Conservation (phyloP, 805 yeast species). For the Spathaspora gorwiae region DNA sequence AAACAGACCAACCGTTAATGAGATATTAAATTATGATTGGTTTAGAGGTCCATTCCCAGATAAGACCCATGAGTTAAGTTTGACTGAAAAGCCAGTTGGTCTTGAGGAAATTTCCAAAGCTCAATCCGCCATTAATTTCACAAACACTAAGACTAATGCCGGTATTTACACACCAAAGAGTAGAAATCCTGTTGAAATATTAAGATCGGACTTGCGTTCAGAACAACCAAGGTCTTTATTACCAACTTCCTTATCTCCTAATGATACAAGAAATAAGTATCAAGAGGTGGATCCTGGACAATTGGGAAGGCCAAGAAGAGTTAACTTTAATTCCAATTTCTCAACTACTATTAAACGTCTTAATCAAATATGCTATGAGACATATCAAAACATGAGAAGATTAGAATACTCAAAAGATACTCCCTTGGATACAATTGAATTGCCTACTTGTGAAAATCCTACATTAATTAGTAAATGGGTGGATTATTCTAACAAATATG, state of each 20-base stretch:
- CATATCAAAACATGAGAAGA: slow-evolving; percentile 37
- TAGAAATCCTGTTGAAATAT: slow-evolving; percentile 65
- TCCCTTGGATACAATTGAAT: slow-evolving; percentile 28
- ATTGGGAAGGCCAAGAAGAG: slow-evolving; percentile 31
- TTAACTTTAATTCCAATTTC: slow-evolving; percentile 36
- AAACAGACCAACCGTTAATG: slow-evolving; percentile 75
- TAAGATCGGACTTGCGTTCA: slow-evolving; percentile 64
- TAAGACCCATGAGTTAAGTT: slow-evolving; percentile 55
- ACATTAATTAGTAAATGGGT: slow-evolving; percentile 92
- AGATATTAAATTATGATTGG: slow-evolving; percentile 80
- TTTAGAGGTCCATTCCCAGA: slow-evolving; percentile 84
- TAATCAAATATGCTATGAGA: slow-evolving; percentile 33
- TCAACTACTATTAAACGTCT: slow-evolving; percentile 35
- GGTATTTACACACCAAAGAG: slow-evolving; percentile 54
- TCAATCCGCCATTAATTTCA: slow-evolving; percentile 65
- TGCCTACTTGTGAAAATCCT: slow-evolving; percentile 51
- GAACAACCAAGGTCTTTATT: slow-evolving; percentile 65
- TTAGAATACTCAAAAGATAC: slow-evolving; percentile 33
- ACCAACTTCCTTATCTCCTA: slow-evolving; percentile 90
- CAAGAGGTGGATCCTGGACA: slow-evolving; percentile 54
- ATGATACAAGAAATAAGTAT: slow-evolving; percentile 83
- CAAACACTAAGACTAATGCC: slow-evolving; percentile 56
- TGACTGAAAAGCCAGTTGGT: slow-evolving; percentile 58
- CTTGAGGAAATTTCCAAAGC: slow-evolving; percentile 50
- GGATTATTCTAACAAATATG: slow-evolving; percentile 93